These are phyloP conservation scores for Neurospora intermedia DNA, from an alignment of 495 filamentous ascomycete genomes.

Conservation along the genomic window DNA sequence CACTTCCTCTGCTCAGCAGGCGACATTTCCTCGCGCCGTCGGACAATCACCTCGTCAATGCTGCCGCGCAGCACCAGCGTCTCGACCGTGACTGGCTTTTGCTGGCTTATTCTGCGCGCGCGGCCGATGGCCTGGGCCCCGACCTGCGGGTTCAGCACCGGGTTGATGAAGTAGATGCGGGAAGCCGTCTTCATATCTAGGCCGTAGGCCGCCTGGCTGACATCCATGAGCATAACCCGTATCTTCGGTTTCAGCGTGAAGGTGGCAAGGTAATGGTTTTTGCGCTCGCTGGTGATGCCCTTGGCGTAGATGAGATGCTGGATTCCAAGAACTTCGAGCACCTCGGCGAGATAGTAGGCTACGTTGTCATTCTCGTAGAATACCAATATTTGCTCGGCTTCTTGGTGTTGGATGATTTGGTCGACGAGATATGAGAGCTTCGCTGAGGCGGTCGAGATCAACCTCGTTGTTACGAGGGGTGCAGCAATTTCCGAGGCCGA, in stretches of 20 bases:
- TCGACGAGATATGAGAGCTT: slow-evolving; percentile 84
- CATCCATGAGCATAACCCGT: slow-evolving; percentile 76
- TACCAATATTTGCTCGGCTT: slow-evolving; percentile 74
- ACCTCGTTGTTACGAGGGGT: slow-evolving; percentile 47
- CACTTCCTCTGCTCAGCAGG: slow-evolving; percentile 56
- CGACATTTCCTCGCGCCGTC: slow-evolving; percentile 66
- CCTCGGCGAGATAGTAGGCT: slow-evolving; percentile 72
- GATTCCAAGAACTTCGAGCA: slow-evolving; percentile 67
- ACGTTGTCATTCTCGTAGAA: slow-evolving; percentile 87
- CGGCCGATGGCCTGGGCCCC: slow-evolving; percentile 90
- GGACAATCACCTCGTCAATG: slow-evolving; percentile 75
- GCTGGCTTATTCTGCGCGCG: slow-evolving; percentile 80
- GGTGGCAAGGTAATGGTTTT: slow-evolving; percentile 60
- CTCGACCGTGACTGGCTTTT: slow-evolving; percentile 70
- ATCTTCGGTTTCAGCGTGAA: slow-evolving; percentile 58
- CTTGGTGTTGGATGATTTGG: slow-evolving; percentile 52
- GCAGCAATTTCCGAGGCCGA: slow-evolving; percentile 20
- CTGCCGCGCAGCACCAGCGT: slow-evolving; percentile 74
- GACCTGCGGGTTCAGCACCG: slow-evolving; percentile 73
- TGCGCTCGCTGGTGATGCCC: slow-evolving; percentile 43
- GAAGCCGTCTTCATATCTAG: slow-evolving; percentile 74
- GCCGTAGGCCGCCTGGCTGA: slow-evolving; percentile 76
- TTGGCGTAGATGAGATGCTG: slow-evolving; percentile 77
- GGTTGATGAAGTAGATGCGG: slow-evolving; percentile 85
- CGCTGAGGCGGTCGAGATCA: slow-evolving; percentile 72